These are phyloP conservation scores for Phytophthora sp. DNA, from an alignment of 352 stramenopile species.

Conservation along the genomic window DNA sequence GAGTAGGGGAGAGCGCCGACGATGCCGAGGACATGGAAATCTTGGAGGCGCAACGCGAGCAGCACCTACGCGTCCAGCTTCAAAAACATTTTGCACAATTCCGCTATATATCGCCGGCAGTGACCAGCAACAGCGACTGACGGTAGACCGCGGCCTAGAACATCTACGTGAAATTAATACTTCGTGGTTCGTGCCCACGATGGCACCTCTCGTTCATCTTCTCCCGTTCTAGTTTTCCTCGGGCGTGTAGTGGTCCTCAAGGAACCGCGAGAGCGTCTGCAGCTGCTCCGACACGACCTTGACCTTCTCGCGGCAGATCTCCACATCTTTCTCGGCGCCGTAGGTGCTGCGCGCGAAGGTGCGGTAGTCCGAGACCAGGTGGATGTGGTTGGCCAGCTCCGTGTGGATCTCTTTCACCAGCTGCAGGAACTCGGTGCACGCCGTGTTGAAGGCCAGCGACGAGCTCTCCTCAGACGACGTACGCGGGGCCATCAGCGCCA, in stretches of 20 bases:
- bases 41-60: slow-evolving; percentile 38
- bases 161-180: slow-evolving; percentile 33
- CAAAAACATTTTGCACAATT: slow-evolving; percentile 72
- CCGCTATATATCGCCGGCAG: slow-evolving; percentile 13
- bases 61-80: slow-evolving; percentile 46
- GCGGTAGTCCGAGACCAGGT: slow-evolving; percentile 87
- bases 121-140: neutral
- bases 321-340: slow-evolving; percentile 82
- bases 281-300: slow-evolving; percentile 82
- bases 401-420: slow-evolving; percentile 87
- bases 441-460: slow-evolving; percentile 74
- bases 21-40: slow-evolving; percentile 40
- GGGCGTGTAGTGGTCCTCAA: slow-evolving; percentile 74
- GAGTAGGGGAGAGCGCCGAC: slow-evolving; percentile 29
- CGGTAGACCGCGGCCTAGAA: slow-evolving; percentile 9
- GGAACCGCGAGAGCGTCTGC: slow-evolving; percentile 73
- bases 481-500: slow-evolving; percentile 70
- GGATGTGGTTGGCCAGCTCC: slow-evolving; percentile 83
- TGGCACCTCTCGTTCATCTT: neutral
- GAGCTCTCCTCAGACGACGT: slow-evolving; percentile 70
- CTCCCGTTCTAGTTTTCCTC: slow-evolving; percentile 53
- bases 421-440: slow-evolving; percentile 87
- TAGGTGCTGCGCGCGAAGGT: slow-evolving; percentile 85
- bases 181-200: neutral
- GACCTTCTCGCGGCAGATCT: slow-evolving; percentile 80